phyloP scores from a whole-genome alignment of 1,284 basidiomycete species.

The Tylopilus sp. region DNA sequence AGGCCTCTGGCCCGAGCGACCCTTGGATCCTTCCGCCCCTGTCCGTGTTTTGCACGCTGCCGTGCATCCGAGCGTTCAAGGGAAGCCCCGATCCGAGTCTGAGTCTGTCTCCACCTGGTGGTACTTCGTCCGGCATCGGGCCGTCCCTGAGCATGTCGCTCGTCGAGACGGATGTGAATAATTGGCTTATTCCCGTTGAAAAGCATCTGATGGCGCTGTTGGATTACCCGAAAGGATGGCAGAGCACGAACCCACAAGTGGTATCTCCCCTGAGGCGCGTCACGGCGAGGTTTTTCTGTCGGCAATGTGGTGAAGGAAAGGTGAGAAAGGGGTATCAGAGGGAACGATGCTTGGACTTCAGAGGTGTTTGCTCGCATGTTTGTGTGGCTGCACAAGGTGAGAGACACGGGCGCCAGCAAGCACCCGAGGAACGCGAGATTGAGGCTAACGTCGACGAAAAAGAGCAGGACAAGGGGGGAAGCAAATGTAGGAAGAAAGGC shows the following conservation, averaged over 20 bases:
- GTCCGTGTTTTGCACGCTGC: constrained; percentile 42
- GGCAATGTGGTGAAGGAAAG: constrained; percentile 39
- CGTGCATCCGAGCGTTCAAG: constrained; percentile 40
- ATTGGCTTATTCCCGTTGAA: constrained; percentile 47
- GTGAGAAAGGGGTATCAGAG: constrained; percentile 35
- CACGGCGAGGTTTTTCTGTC: constrained; percentile 58
- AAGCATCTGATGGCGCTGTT: constrained; percentile 43
- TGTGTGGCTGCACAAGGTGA: constrained; percentile 36
- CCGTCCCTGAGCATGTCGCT: constrained; percentile 37
- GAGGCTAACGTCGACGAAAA: background rate
- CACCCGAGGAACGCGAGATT: background rate
- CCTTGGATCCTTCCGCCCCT: constrained; percentile 39
- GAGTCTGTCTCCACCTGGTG: background rate
- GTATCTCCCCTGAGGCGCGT: constrained; percentile 55
- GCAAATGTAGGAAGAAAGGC: background rate
- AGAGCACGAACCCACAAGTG: constrained; percentile 40
- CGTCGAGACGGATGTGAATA: constrained; percentile 42
- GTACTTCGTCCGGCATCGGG: constrained; percentile 25
- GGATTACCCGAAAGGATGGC: constrained; percentile 47
- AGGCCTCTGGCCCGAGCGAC: background rate
- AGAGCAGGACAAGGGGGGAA: constrained; percentile 7
- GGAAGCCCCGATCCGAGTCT: constrained; percentile 23
- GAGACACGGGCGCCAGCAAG: background rate
- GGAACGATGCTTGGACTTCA: constrained; percentile 50
- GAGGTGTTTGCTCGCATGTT: constrained; percentile 52